Base-by-base conservation (phyloP, 1,139 yeast genomes). In the Debaryomyces nepalensis region DNA sequence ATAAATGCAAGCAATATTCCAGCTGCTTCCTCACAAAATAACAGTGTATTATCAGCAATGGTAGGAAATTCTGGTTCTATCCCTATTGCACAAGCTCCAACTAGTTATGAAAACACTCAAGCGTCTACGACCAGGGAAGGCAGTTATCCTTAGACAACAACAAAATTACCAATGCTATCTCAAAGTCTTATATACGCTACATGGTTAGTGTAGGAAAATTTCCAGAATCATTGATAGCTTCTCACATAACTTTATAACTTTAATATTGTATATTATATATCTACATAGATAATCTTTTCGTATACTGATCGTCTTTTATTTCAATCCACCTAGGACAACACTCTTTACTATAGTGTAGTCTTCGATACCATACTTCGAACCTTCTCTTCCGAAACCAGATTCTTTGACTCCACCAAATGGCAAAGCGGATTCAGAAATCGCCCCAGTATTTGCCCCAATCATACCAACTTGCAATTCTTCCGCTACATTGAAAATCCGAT, bases 401-500 rank as follows among this genome's bases (percentile, higher is more conserved):
- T 70, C 66, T 24, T 64, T 67, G 30, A 73, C 55, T 18, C 79
- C 79, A 12, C 79, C 79, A 49, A 73, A 73, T 12, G 79, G 78
- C 43, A 73, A 56, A 3, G 77, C 66, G 3, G 77, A 70, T 49
- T 73, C 77, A 2, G 76, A 68, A 43, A 73, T 63, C 1, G 64
- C 59, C 3, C 77, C 77, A 4, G 77, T 70, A 49, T 73, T 73
- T 6, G 66, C 73, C 24, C 76, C 75, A 30, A 73, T 58, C 77
- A 73, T 73, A n/a, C 79, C 79, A 6, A 66, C 73, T 43, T 73
- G 66, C 39, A 73, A 56, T 10, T 61, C 68, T 52, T 70, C 74
- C 1, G 73, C 75, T 4, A 70, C 66, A 31, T 79, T 72, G 63
- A 82, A 79, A 4, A 86, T 70, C 35, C 84, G 80, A 44, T 75